Conservation (phyloP, 1,284 basidiomycete genomes). For the Apiotrichum brassicae region DNA sequence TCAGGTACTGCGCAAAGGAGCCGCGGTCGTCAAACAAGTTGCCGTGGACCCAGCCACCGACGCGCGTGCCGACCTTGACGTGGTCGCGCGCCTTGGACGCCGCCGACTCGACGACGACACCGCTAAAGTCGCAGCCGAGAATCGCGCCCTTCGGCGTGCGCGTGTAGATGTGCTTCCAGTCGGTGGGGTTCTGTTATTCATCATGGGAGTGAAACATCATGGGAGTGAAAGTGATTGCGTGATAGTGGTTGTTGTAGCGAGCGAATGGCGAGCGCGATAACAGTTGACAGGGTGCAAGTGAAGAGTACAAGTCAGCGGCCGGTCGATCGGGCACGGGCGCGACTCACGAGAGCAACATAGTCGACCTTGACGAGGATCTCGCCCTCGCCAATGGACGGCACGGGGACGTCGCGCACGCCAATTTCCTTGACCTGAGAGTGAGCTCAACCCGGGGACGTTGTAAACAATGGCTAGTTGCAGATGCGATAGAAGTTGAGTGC, state of each 20-base stretch:
- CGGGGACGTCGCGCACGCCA: slow-evolving; percentile 25
- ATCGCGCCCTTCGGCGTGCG: slow-evolving; percentile 8
- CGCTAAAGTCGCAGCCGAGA: slow-evolving; percentile 45
- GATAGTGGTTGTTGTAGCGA: no score
- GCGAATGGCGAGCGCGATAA: no score
- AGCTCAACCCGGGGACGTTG: neutral
- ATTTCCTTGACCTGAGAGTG: slow-evolving; percentile 1
- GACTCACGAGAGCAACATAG: slow-evolving; percentile 33
- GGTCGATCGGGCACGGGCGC: neutral
- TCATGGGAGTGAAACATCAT: no score
- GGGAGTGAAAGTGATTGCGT: neutral
- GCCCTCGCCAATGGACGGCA: slow-evolving; percentile 32
- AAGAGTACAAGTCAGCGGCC: no score
- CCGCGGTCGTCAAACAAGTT: slow-evolving; percentile 40
- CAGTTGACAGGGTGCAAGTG: no score
- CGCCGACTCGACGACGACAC: slow-evolving; percentile 44
- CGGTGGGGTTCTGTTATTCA: slow-evolving; percentile 43
- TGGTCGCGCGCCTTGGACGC: slow-evolving; percentile 2
- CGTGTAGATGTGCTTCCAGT: slow-evolving; percentile 34
- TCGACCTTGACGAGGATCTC: slow-evolving; percentile 44
- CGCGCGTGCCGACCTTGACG: slow-evolving; percentile 47
- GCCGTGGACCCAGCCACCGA: slow-evolving; percentile 51
- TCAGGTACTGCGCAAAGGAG: slow-evolving; percentile 48
- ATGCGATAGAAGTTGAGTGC: no score
- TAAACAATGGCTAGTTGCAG: no score